Evolutionary conservation across 345 rosid species (phyloP).

Genomic region (Salix viminalis): DNA sequence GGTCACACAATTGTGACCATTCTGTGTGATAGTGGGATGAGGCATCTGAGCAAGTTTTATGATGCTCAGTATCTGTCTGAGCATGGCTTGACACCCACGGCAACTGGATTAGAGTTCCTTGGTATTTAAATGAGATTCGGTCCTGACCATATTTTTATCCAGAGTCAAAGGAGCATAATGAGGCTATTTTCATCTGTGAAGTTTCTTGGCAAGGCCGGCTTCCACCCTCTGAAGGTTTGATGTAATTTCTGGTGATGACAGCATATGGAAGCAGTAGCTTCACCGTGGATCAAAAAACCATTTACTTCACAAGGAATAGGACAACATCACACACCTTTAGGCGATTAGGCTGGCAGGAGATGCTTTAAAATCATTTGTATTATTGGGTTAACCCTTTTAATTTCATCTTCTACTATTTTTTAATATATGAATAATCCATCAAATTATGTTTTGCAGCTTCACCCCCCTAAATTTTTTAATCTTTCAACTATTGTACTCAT

Average conservation of each 20-base stretch:
- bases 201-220: not conserved
- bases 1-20: conserved; percentile 86
- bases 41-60: conserved; percentile 90
- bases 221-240: not conserved
- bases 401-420: no score
- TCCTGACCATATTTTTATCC: not conserved
- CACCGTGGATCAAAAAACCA: not conserved
- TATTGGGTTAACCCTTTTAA: no score
- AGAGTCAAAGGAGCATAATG: not conserved
- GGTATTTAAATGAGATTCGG: conserved; percentile 31
- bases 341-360: not conserved
- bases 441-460: no score
- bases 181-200: not conserved
- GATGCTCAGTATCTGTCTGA: conserved; percentile 52
- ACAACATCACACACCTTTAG: not conserved
- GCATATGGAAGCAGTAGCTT: not conserved
- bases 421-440: no score
- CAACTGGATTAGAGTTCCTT: conserved; percentile 66
- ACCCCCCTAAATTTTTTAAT: no score
- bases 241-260: not conserved
- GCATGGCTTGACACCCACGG: conserved; percentile 62
- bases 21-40: conserved; percentile 89
- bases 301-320: not conserved
- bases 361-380: not conserved
- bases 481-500: no score